These are phyloP conservation scores for Diaporthe australafricana DNA, from an alignment of 2,329 filamentous ascomycete genomes.

Conservation along the genomic window DNA sequence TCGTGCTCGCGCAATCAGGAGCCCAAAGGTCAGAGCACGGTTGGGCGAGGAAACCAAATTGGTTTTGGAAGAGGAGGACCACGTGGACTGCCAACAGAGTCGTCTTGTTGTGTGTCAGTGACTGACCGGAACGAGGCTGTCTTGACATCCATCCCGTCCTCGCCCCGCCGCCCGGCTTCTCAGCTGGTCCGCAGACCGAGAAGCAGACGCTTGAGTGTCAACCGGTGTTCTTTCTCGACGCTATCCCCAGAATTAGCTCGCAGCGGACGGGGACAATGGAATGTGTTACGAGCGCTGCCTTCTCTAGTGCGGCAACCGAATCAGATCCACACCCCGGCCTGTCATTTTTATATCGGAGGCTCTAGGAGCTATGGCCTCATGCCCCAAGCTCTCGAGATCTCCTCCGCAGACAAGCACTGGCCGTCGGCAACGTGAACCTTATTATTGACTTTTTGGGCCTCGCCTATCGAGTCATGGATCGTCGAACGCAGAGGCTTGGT, in stretches of 20 bases:
- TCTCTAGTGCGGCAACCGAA: neutral
- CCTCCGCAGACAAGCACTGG: neutral
- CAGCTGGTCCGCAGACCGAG: neutral
- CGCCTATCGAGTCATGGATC: conserved; percentile 11
- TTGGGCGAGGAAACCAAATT: neutral
- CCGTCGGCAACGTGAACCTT: conserved; percentile 21
- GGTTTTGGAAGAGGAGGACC: neutral
- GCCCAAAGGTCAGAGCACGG: conserved; percentile 10
- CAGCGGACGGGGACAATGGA: neutral
- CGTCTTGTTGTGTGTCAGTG: neutral
- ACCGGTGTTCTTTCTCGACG: too few relatives aligned
- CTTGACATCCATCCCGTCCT: neutral
- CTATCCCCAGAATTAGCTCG: neutral
- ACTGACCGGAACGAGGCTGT: neutral
- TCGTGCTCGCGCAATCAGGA: conserved; percentile 12
- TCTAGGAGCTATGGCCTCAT: conserved; percentile 23
- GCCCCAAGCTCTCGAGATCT: neutral
- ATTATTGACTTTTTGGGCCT: neutral
- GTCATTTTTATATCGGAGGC: neutral
- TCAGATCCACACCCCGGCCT: neutral
- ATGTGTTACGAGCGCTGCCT: neutral
- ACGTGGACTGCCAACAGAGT: neutral
- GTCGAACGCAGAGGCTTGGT: conserved; percentile 2
- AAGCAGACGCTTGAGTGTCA: neutral
- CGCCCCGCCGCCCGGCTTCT: neutral